Evolutionary conservation across 2,329 filamentous ascomycete species (phyloP).

Genomic region (Epichloe sylvatica): DNA sequence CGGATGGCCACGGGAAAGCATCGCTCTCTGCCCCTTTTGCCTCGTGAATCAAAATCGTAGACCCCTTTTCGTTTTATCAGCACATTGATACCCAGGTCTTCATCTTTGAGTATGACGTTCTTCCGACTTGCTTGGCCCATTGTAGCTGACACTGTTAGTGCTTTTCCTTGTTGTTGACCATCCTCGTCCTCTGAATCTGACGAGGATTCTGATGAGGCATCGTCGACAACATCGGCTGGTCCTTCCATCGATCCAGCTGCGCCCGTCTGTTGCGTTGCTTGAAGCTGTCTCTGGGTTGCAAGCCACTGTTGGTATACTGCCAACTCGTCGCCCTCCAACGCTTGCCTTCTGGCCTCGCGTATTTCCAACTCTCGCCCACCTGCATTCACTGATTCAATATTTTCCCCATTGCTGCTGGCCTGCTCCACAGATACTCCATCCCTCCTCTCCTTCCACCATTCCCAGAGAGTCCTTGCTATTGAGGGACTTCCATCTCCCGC

Average conservation of each 20-base stretch:
- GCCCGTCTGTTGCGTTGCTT: conserved; percentile 62
- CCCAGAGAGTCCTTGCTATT: conserved; percentile 64
- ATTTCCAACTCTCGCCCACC: conserved; percentile 49
- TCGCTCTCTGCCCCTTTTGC: conserved; percentile 82
- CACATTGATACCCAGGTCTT: conserved; percentile 84
- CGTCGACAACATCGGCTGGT: conserved; percentile 62
- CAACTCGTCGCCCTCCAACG: conserved; percentile 63
- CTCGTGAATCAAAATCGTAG: conserved; percentile 85
- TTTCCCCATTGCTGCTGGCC: conserved; percentile 34
- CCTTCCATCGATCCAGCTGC: conserved; percentile 55
- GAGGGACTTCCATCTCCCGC: conserved; percentile 31
- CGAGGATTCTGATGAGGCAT: conserved; percentile 73
- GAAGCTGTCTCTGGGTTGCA: conserved; percentile 73
- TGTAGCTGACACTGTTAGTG: conserved; percentile 75
- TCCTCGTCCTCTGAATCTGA: conserved; percentile 82
- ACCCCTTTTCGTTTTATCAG: conserved; percentile 76
- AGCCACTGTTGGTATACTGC: conserved; percentile 82
- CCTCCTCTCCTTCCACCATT: conserved; percentile 57
- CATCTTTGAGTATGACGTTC: conserved; percentile 74
- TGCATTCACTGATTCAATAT: conserved; percentile 52
- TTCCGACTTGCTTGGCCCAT: conserved; percentile 72
- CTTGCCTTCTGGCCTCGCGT: conserved; percentile 44
- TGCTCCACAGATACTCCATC: conserved; percentile 49
- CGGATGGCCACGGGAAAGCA: conserved; percentile 81
- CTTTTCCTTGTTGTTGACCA: conserved; percentile 78